Evolutionary conservation across 352 stramenopile genomes (phyloP).

Genomic region (Pythium myriotylum): DNA sequence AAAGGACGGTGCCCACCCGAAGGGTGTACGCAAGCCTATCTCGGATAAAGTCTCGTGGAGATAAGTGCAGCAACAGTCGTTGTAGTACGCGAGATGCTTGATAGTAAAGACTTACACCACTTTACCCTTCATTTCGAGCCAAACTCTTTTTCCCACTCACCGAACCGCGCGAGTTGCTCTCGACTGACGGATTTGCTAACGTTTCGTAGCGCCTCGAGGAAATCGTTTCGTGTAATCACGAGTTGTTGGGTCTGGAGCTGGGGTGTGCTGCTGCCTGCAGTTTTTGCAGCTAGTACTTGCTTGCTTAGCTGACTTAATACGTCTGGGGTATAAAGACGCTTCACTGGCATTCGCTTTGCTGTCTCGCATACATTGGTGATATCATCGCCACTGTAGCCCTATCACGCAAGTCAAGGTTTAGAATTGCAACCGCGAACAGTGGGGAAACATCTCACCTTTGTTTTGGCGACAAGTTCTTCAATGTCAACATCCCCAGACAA

Average conservation of each 20-base stretch:
- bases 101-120: not conserved
- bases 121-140: constrained; percentile 29
- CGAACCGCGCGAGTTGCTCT: constrained; percentile 46
- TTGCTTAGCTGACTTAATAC: constrained; percentile 58
- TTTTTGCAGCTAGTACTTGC: constrained; percentile 37
- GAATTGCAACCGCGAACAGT: no score
- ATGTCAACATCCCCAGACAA: constrained; percentile 59
- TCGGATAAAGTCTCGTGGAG: constrained; percentile 67
- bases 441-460: constrained; percentile 29
- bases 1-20: constrained; percentile 49
- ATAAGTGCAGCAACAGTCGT: constrained; percentile 3
- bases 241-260: constrained; percentile 62
- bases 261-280: constrained; percentile 12
- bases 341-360: constrained; percentile 84
- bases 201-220: constrained; percentile 42
- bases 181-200: constrained; percentile 58
- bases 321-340: constrained; percentile 73
- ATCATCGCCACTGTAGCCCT: constrained; percentile 87
- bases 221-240: constrained; percentile 58
- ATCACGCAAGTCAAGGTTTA: not conserved
- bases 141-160: constrained; percentile 53
- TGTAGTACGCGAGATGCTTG: not conserved
- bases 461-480: constrained; percentile 56
- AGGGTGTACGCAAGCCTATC: constrained; percentile 68
- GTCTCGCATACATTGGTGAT: constrained; percentile 75